A percentile compares a stretch with the other conserved stretches of the same genome.
These are phyloP conservation scores for Rhizophora apiculata DNA, from an alignment of 345 rosid genomes.

Conservation along the genomic window DNA sequence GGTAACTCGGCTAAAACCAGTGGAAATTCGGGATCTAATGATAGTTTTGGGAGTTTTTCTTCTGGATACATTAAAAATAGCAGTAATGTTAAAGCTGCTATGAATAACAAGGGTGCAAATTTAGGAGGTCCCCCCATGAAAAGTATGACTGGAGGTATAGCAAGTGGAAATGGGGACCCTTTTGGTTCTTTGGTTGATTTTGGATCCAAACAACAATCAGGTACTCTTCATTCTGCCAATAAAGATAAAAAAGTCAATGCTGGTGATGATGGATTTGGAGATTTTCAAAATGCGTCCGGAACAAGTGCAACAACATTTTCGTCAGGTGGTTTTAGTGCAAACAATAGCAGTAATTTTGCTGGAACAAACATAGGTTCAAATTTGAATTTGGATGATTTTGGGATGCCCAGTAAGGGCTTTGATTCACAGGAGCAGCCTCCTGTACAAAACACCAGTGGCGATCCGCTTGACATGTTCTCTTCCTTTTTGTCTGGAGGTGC, in stretches of 20 bases:
- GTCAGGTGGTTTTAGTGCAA: slow-evolving; percentile 42
- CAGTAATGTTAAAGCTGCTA: slow-evolving; percentile 23
- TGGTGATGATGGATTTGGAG: slow-evolving; percentile 45
- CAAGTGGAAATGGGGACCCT: slow-evolving; percentile 56
- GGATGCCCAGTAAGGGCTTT: slow-evolving; percentile 41
- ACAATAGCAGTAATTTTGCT: slow-evolving; percentile 25
- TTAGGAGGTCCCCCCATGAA: slow-evolving; percentile 66
- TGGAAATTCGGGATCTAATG: slow-evolving; percentile 46
- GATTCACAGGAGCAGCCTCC: slow-evolving; percentile 42
- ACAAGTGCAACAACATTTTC: slow-evolving; percentile 38
- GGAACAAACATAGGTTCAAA: slow-evolving; percentile 35
- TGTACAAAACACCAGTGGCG: slow-evolving; percentile 36
- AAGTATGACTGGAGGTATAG: slow-evolving; percentile 43
- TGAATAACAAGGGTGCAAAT: slow-evolving; percentile 36
- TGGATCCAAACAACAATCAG: slow-evolving; percentile 48
- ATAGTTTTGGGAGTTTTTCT: slow-evolving; percentile 29
- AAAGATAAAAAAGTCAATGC: slow-evolving; percentile 35
- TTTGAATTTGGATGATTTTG: slow-evolving; percentile 47
- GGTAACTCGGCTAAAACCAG: slow-evolving; percentile 36
- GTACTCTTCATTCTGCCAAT: slow-evolving; percentile 45
- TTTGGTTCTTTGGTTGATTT: slow-evolving; percentile 76
- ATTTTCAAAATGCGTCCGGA: slow-evolving; percentile 56
- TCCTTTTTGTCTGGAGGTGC: slow-evolving; percentile 41
- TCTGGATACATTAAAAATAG: slow-evolving; percentile 39
- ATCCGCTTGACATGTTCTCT: slow-evolving; percentile 66